These are phyloP conservation scores for Pleurotus djamor DNA, from an alignment of 768 basidiomycete genomes.

Conservation along the genomic window DNA sequence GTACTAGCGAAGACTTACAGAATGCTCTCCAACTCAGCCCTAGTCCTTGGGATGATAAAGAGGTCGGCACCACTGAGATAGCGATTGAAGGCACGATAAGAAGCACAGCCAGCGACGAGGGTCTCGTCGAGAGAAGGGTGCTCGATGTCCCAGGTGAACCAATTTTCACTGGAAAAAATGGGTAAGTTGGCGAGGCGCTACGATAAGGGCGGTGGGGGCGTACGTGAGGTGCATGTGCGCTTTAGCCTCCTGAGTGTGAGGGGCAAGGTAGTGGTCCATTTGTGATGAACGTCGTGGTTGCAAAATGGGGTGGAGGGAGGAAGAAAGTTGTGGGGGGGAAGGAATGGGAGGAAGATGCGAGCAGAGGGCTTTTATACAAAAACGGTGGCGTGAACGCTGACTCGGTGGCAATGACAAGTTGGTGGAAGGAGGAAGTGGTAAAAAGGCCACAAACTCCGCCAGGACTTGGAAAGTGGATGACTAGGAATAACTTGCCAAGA, in stretches of 20 bases:
- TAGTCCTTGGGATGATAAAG: slow-evolving; percentile 64
- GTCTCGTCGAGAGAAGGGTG: slow-evolving; percentile 70
- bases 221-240: slow-evolving; percentile 71
- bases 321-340: background rate
- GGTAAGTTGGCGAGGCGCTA: slow-evolving; percentile 14
- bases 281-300: slow-evolving; percentile 1
- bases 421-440: background rate
- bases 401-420: slow-evolving; percentile 3
- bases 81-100: slow-evolving; percentile 76
- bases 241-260: slow-evolving; percentile 70
- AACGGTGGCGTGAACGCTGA: slow-evolving; percentile 2
- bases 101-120: slow-evolving; percentile 75
- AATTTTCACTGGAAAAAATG: slow-evolving; percentile 52
- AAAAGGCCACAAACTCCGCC: background rate
- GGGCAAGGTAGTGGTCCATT: slow-evolving; percentile 75
- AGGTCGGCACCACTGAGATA: slow-evolving; percentile 72
- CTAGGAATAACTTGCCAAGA: background rate
- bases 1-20: slow-evolving; percentile 43
- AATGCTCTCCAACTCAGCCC: slow-evolving; percentile 66
- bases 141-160: slow-evolving; percentile 67
- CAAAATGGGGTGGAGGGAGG: background rate
- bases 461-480: slow-evolving; percentile 6
- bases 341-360: background rate
- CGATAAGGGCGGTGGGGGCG: slow-evolving; percentile 17
- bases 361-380: slow-evolving; percentile 2